Percentiles rank a stretch among this genome's conserved stretches.
phyloP scores from a whole-genome alignment of 2,329 filamentous ascomycete species.

The Fusarium anthophilum region DNA sequence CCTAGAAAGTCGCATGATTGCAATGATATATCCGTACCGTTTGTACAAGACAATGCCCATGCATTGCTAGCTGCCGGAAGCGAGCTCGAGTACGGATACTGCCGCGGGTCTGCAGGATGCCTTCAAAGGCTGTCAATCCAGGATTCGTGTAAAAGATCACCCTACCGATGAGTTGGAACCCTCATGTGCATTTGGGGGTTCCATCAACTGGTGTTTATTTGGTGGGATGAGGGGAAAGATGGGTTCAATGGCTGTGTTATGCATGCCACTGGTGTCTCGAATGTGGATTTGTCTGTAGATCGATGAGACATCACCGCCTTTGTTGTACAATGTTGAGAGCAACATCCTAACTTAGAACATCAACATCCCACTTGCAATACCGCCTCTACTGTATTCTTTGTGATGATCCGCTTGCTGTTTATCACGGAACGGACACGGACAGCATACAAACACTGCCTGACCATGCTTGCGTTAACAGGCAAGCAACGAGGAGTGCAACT shows the following conservation, averaged over 20 bases:
- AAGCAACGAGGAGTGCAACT: neutral
- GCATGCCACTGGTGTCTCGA: conserved; percentile 9
- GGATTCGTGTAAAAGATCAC: neutral
- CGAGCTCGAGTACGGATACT: conserved; percentile 31
- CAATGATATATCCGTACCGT: neutral
- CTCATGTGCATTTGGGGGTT: neutral
- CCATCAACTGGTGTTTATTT: neutral
- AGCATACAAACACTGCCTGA: conserved; percentile 19
- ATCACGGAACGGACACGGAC: neutral
- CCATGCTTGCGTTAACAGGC: conserved; percentile 15
- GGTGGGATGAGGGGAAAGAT: neutral
- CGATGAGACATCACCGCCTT: conserved; percentile 35
- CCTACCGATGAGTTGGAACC: conserved; percentile 15
- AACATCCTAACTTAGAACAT: neutral
- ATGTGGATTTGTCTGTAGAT: neutral
- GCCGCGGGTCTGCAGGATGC: neutral
- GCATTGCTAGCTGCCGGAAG: neutral
- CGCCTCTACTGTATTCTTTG: neutral
- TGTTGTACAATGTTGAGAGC: conserved; percentile 32
- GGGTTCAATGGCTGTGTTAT: conserved; percentile 6
- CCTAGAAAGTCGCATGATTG: conserved; percentile 29
- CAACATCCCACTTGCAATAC: conserved; percentile 20
- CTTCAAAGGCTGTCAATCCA: neutral
- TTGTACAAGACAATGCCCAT: conserved; percentile 16
- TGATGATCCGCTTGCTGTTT: conserved; percentile 16